A percentile compares a stretch with the other conserved stretches of the same genome.
Conservation (phyloP, 139 green algal species). For the Chlamydomonas sp. region DNA sequence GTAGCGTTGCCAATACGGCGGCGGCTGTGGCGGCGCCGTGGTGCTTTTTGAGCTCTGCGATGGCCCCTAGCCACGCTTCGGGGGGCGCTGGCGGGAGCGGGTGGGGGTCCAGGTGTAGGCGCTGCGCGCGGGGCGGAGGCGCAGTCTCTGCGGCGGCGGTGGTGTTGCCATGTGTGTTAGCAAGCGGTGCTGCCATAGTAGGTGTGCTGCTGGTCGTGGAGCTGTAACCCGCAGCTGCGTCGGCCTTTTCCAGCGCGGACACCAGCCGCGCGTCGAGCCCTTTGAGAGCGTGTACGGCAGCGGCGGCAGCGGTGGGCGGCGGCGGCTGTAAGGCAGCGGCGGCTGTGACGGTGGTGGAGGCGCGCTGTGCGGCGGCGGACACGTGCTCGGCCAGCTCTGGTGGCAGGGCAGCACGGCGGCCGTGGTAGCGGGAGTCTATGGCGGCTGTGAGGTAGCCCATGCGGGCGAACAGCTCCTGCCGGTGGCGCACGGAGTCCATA, state of each 20-base stretch:
- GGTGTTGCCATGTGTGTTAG: not conserved
- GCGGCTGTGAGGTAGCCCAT: conserved; percentile 64
- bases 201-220: not conserved
- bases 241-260: not conserved
- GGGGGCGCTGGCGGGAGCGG: not conserved
- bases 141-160: not conserved
- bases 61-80: conserved; percentile 1
- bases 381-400: not conserved
- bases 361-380: not conserved
- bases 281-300: not conserved
- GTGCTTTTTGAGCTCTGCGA: not conserved
- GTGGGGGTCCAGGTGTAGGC: not conserved
- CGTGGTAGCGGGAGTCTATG: conserved; percentile 74
- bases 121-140: not conserved
- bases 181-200: not conserved
- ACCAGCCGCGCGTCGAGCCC: not conserved
- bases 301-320: not conserved
- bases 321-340: not conserved
- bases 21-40: not conserved
- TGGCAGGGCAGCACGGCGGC: conserved; percentile 31
- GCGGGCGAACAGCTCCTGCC: conserved; percentile 52
- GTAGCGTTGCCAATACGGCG: not conserved
- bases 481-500: conserved; percentile 45
- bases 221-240: conserved; percentile 4
- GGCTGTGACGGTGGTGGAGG: not conserved